phyloP scores from a whole-genome alignment of 805 yeast genomes.

The Starmerella bombi region DNA sequence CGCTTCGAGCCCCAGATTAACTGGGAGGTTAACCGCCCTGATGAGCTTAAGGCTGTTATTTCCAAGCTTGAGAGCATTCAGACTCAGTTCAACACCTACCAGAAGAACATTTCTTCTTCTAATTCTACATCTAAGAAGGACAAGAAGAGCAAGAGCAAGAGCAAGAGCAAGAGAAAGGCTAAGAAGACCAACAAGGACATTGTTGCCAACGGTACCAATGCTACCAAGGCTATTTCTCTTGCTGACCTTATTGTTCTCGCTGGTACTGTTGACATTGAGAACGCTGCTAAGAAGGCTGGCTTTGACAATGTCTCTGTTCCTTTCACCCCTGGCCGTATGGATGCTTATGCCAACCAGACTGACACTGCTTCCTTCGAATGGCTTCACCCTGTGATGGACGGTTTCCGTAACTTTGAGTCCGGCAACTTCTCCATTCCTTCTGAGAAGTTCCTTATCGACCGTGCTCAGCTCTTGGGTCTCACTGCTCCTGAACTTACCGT shows the following conservation, averaged over 20 bases:
- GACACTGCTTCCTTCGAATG: conserved; percentile 14
- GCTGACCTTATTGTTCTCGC: conserved; percentile 18
- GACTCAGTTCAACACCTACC: conserved; percentile 8
- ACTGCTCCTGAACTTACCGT: conserved; percentile 17
- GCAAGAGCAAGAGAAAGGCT: too few species aligned
- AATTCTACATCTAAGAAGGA: too few species aligned
- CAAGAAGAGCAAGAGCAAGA: too few species aligned
- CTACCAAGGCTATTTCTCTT: conserved; percentile 10
- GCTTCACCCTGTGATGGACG: conserved; percentile 18
- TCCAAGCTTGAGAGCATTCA: conserved; percentile 7
- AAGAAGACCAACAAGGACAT: neutral
- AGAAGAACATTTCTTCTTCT: conserved; percentile 12
- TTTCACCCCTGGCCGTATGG: conserved; percentile 17
- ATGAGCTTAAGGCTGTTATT: conserved; percentile 13
- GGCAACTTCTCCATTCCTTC: conserved; percentile 12
- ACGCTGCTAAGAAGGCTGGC: conserved; percentile 14
- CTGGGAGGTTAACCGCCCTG: conserved; percentile 20
- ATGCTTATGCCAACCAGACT: conserved; percentile 13
- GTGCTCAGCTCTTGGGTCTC: conserved; percentile 15
- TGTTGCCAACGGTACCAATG: neutral
- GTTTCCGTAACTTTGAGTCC: conserved; percentile 17
- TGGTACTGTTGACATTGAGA: conserved; percentile 15
- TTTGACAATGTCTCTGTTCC: conserved; percentile 11
- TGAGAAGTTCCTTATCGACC: conserved; percentile 16
- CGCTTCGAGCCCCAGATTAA: conserved; percentile 15